These are phyloP conservation scores for Rosa persica DNA, from an alignment of 306 rosid genomes.

Conservation along the genomic window DNA sequence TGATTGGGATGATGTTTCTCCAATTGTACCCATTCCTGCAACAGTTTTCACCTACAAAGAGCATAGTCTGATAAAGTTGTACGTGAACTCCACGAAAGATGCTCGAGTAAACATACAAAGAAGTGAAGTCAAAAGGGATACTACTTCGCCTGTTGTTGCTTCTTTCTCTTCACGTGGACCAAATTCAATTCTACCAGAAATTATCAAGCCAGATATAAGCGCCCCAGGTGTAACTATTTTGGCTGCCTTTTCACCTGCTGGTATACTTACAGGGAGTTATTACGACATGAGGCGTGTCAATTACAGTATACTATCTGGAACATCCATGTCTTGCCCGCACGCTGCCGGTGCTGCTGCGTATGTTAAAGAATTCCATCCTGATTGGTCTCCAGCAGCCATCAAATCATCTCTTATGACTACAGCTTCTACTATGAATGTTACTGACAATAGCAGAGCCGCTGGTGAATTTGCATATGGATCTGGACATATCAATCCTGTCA, in stretches of 20 bases:
- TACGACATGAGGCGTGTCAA: neutral
- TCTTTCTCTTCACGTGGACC: conserved; percentile 3
- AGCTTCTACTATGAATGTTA: neutral
- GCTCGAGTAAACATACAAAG: neutral
- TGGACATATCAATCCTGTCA: neutral
- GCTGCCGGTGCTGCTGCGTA: neutral
- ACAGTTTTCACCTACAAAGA: neutral
- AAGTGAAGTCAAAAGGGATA: neutral
- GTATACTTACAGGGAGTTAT: neutral
- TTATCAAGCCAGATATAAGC: neutral
- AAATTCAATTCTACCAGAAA: neutral
- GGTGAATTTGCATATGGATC: neutral
- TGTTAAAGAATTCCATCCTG: conserved; percentile 1
- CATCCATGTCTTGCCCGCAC: neutral
- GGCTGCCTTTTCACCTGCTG: neutral
- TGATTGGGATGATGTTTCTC: neutral
- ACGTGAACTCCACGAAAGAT: neutral
- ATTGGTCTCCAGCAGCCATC: neutral
- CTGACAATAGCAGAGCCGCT: neutral
- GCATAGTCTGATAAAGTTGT: neutral
- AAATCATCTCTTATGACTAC: conserved; percentile 1
- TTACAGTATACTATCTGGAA: neutral
- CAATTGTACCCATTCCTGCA: neutral
- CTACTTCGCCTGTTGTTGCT: neutral
- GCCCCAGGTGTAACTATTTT: neutral